Evolutionary conservation across 805 yeast species (phyloP).

Genomic region (Torulaspora franciscae): DNA sequence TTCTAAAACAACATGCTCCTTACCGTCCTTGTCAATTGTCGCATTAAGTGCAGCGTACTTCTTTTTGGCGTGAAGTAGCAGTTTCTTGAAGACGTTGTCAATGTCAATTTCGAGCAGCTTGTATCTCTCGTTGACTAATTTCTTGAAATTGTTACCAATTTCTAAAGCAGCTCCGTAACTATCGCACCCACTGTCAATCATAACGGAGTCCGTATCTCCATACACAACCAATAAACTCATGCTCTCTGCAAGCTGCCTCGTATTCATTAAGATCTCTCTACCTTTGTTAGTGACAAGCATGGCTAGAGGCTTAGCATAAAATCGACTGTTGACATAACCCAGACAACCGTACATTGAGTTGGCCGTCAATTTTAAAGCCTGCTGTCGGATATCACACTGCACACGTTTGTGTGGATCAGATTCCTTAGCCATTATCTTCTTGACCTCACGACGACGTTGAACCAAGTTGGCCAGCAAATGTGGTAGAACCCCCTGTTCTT

Average conservation of each 20-base stretch:
- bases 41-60: slow-evolving; percentile 91
- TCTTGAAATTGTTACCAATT: slow-evolving; percentile 82
- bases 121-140: slow-evolving; percentile 82
- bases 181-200: slow-evolving; percentile 86
- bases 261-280: slow-evolving; percentile 88
- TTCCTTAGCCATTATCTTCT: slow-evolving; percentile 74
- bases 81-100: slow-evolving; percentile 83
- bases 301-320: slow-evolving; percentile 93
- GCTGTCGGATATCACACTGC: slow-evolving; percentile 92
- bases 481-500: slow-evolving; percentile 78
- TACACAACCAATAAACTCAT: slow-evolving; percentile 81
- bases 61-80: slow-evolving; percentile 89
- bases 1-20: slow-evolving; percentile 59
- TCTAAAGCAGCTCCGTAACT: slow-evolving; percentile 65
- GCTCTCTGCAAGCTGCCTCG: slow-evolving; percentile 86
- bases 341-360: slow-evolving; percentile 99
- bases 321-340: slow-evolving; percentile 86
- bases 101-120: slow-evolving; percentile 85
- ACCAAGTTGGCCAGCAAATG: slow-evolving; percentile 77
- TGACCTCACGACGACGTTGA: slow-evolving; percentile 87
- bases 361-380: slow-evolving; percentile 92
- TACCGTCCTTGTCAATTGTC: slow-evolving; percentile 47
- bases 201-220: slow-evolving; percentile 98
- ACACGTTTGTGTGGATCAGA: slow-evolving; percentile 59
- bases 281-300: slow-evolving; percentile 94